Percentiles rank a stretch among this genome's conserved stretches.
phyloP scores from a whole-genome alignment of 805 yeast genomes.

The Kodamaea leandrae region DNA sequence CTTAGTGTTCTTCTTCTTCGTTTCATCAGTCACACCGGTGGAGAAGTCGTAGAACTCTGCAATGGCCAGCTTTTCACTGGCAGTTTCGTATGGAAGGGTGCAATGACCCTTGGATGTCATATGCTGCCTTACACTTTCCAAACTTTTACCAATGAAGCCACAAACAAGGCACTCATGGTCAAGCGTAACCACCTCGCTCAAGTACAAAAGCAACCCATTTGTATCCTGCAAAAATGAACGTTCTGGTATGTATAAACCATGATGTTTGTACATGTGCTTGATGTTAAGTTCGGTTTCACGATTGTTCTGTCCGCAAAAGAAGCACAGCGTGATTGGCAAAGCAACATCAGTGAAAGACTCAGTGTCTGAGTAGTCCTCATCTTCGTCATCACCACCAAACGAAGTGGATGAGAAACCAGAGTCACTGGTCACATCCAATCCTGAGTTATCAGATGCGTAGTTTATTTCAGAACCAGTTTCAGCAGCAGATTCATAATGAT shows the following conservation, averaged over 20 bases:
- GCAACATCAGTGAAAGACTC: conserved; percentile 29
- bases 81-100: conserved; percentile 43
- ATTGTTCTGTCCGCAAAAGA: conserved; percentile 56
- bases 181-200: conserved; percentile 36
- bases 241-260: conserved; percentile 47
- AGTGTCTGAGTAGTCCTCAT: conserved; percentile 22
- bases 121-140: conserved; percentile 45
- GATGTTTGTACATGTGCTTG: conserved; percentile 43
- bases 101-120: conserved; percentile 45
- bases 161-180: conserved; percentile 46
- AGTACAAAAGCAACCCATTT: conserved; percentile 36
- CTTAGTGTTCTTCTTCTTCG: conserved; percentile 18
- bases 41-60: conserved; percentile 40
- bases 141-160: conserved; percentile 41
- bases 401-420: conserved; percentile 7
- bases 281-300: conserved; percentile 53
- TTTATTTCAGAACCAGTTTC: conserved; percentile 54
- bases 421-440: conserved; percentile 13
- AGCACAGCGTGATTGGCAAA: conserved; percentile 51
- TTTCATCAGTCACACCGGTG: conserved; percentile 15
- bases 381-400: conserved; percentile 8
- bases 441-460: conserved; percentile 24
- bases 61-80: conserved; percentile 33
- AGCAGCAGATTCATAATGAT: conserved; percentile 25
- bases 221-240: conserved; percentile 35